Evolutionary conservation across 768 basidiomycete species (phyloP).

Genomic region (Lactifluus subvellereus): DNA sequence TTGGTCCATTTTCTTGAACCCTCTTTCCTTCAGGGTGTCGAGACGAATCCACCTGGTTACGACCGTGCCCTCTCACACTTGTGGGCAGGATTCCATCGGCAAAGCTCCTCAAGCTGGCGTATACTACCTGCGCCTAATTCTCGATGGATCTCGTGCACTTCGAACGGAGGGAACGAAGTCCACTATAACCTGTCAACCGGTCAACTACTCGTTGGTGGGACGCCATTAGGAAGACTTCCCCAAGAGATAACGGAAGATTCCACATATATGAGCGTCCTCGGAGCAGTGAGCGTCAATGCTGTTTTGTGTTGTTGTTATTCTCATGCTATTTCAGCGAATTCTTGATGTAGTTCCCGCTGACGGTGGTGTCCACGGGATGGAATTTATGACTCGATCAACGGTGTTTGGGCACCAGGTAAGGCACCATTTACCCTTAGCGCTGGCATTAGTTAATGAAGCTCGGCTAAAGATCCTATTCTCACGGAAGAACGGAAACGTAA

Average conservation of each 20-base stretch:
- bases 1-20: constrained; percentile 8
- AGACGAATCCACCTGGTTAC: neutral
- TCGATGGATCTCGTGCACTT: no score
- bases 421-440: no score
- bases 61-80: neutral
- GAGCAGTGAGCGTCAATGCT: constrained; percentile 24
- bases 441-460: no score
- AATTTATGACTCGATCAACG: neutral
- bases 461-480: constrained; percentile 1
- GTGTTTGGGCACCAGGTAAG: constrained; percentile 10
- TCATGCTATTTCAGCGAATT: neutral
- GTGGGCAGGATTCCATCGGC: neutral
- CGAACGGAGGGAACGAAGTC: no score
- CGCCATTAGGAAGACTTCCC: constrained; percentile 27
- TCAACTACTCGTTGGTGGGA: constrained; percentile 38
- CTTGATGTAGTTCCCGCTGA: constrained; percentile 11
- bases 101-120: no score
- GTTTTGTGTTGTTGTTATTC: neutral
- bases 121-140: no score
- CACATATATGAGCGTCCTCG: constrained; percentile 35
- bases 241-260: constrained; percentile 30
- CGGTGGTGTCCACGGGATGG: neutral
- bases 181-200: constrained; percentile 24
- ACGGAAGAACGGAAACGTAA: neutral
- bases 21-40: neutral